These are phyloP conservation scores for Skeletonema grethae DNA, from an alignment of 108 stramenopile genomes.

Conservation along the genomic window DNA sequence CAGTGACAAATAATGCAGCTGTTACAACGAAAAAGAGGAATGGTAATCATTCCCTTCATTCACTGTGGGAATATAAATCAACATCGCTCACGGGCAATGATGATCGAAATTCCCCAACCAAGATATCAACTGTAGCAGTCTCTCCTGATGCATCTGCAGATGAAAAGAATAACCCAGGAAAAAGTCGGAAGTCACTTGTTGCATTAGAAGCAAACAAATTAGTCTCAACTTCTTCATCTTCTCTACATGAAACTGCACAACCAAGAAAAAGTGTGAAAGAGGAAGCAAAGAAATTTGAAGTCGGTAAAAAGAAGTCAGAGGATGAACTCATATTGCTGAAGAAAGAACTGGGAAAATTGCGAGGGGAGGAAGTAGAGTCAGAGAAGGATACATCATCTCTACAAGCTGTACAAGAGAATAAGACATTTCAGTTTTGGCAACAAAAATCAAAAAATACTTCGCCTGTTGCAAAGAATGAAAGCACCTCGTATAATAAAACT, in stretches of 20 bases:
- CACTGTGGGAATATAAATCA: neutral
- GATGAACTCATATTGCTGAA: constrained; percentile 5
- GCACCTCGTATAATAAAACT: neutral
- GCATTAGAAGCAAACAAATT: neutral
- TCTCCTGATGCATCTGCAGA: neutral
- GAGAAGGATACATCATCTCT: neutral
- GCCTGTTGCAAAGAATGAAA: neutral
- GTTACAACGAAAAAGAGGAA: neutral
- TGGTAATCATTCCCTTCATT: neutral
- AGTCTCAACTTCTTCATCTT: neutral
- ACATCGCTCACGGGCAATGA: neutral
- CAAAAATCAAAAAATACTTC: neutral
- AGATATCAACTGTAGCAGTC: neutral
- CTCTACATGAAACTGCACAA: neutral
- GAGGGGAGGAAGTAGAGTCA: neutral
- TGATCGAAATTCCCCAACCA: neutral
- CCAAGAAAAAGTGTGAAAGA: neutral
- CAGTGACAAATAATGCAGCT: neutral
- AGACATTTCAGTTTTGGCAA: neutral
- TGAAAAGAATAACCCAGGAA: too few relatives aligned
- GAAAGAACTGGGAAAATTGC: neutral
- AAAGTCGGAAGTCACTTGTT: neutral
- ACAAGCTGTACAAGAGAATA: neutral
- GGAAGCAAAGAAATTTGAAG: neutral
- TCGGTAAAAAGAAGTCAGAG: neutral